phyloP scores from a whole-genome alignment of 441 rosid genomes.

The Viola pubescens region DNA sequence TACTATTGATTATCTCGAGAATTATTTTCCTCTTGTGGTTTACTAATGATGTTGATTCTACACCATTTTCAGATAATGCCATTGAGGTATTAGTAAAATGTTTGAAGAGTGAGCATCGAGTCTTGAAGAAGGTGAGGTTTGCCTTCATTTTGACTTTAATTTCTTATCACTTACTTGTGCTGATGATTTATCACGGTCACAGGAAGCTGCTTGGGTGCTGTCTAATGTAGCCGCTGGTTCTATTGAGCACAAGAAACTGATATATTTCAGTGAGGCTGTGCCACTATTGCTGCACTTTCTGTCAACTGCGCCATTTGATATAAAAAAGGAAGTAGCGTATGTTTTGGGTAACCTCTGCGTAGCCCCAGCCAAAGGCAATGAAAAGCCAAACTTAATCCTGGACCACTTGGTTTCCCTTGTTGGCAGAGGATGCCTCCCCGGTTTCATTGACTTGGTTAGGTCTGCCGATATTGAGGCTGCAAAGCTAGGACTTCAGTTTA shows the following conservation, averaged over 20 bases:
- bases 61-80: slow-evolving; percentile 42
- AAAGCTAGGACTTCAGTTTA: slow-evolving; percentile 84
- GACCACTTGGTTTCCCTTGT: slow-evolving; percentile 73
- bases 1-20: slow-evolving; percentile 14
- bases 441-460: slow-evolving; percentile 74
- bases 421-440: slow-evolving; percentile 66
- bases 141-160: slow-evolving; percentile 7
- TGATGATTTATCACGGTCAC: slow-evolving; percentile 9
- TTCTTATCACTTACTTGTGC: slow-evolving; percentile 5
- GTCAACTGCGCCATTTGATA: slow-evolving; percentile 72
- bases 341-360: slow-evolving; percentile 91
- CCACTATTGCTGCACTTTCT: slow-evolving; percentile 60
- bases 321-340: slow-evolving; percentile 85
- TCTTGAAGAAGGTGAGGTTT: slow-evolving; percentile 71
- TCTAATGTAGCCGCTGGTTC: slow-evolving; percentile 98
- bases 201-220: slow-evolving; percentile 98
- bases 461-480: slow-evolving; percentile 84
- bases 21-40: not conserved
- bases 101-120: slow-evolving; percentile 85
- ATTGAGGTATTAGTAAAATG: slow-evolving; percentile 68
- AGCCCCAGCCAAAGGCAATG: slow-evolving; percentile 52
- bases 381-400: slow-evolving; percentile 54
- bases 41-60: too few species aligned
- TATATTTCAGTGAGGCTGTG: slow-evolving; percentile 61
- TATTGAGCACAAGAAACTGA: slow-evolving; percentile 64